A percentile compares a stretch with the other conserved stretches of the same genome.
These are phyloP conservation scores for Musa acuminata DNA, from an alignment of 176 grass and related monocot species.

Conservation along the genomic window DNA sequence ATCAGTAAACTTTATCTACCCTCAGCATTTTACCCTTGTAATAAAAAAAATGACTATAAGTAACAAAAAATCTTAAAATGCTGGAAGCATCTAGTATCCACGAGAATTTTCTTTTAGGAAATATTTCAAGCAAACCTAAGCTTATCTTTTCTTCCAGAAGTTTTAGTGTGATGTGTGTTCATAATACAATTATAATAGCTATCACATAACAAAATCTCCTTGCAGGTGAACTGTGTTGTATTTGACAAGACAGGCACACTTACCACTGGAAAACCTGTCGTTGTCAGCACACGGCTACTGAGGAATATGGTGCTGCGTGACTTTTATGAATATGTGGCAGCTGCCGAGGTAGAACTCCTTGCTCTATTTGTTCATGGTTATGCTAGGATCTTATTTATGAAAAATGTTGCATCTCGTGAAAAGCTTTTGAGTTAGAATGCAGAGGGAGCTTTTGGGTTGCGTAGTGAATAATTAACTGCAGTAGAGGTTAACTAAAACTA, in stretches of 20 bases:
- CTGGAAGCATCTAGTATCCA: too few species aligned
- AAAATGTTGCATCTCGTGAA: too few species aligned
- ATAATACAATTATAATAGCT: not conserved
- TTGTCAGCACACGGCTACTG: conserved; percentile 63
- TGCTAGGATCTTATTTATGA: not conserved
- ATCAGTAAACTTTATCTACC: conserved; percentile 2
- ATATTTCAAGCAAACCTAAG: too few species aligned
- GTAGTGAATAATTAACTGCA: too few species aligned
- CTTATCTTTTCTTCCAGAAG: too few species aligned
- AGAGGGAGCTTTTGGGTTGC: too few species aligned
- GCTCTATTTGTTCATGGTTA: not conserved
- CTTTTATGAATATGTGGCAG: conserved; percentile 60
- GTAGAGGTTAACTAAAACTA: too few species aligned
- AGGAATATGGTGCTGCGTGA: conserved; percentile 75
- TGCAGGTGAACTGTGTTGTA: conserved; percentile 75
- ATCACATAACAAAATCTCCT: not conserved
- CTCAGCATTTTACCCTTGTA: too few species aligned
- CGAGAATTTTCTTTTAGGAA: too few species aligned
- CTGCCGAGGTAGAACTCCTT: conserved; percentile 48
- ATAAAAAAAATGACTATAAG: too few species aligned
- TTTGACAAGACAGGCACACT: conserved; percentile 96
- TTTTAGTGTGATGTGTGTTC: not conserved
- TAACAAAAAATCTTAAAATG: too few species aligned
- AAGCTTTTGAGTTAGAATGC: too few species aligned
- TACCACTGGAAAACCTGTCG: conserved; percentile 70